A percentile compares a stretch with the other conserved stretches of the same genome.
Evolutionary conservation across 2,329 filamentous ascomycete species (phyloP).

Genomic region (Metarhizium rileyi): DNA sequence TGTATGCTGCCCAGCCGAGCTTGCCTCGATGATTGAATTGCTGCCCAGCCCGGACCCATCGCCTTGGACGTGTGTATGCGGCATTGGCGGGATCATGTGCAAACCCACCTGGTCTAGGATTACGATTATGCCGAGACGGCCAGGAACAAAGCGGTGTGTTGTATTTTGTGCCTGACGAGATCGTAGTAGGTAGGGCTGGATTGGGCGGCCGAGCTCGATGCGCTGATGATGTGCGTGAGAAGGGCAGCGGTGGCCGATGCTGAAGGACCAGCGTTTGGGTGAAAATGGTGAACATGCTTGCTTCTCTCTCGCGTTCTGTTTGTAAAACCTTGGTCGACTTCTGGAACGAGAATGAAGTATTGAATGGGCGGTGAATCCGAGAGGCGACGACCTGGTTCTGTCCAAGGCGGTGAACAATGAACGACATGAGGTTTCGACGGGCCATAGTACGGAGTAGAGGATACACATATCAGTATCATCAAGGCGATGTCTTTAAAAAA

Average conservation of each 20-base stretch:
- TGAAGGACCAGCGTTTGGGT: background rate
- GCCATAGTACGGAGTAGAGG: too few relatives aligned
- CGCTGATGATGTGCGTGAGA: background rate
- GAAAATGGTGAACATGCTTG: background rate
- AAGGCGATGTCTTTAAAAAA: too few relatives aligned
- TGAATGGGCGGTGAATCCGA: too few relatives aligned
- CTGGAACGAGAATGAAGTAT: too few relatives aligned
- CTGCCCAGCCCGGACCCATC: slow-evolving; percentile 15
- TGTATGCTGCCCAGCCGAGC: background rate
- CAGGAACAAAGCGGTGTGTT: background rate
- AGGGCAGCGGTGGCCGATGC: too few relatives aligned
- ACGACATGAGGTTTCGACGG: too few relatives aligned
- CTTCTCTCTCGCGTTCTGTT: too few relatives aligned
- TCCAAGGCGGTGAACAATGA: too few relatives aligned
- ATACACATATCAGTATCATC: too few relatives aligned
- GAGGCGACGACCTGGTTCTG: too few relatives aligned
- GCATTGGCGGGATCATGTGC: slow-evolving; percentile 12
- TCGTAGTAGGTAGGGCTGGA: background rate
- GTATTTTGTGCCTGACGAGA: slow-evolving; percentile 6
- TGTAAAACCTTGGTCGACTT: too few relatives aligned
- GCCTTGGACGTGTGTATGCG: slow-evolving; percentile 17
- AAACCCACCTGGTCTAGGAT: background rate
- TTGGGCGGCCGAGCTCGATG: background rate
- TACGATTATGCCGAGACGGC: background rate
- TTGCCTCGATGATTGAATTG: slow-evolving; percentile 11